Percentiles rank a stretch among this genome's conserved stretches.
Evolutionary conservation across 1,139 yeast species (phyloP).

Genomic region (Pichia sp.): DNA sequence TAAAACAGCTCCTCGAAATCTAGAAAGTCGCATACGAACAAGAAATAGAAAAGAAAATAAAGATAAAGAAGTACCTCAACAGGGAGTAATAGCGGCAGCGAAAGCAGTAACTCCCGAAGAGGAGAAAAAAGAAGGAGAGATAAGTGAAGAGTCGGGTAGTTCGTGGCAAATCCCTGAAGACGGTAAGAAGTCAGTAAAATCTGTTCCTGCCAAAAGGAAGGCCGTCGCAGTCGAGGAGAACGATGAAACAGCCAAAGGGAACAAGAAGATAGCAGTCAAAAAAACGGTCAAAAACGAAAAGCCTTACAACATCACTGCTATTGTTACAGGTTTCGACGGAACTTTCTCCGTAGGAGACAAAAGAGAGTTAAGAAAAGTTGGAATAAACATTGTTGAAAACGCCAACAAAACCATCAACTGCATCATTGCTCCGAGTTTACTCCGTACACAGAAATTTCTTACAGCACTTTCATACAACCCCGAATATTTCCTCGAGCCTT

Average conservation of each 20-base stretch:
- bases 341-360: slow-evolving; percentile 37
- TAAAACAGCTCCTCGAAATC: neutral
- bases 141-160: neutral
- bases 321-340: slow-evolving; percentile 62
- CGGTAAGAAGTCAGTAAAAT: slow-evolving; percentile 2
- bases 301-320: slow-evolving; percentile 41
- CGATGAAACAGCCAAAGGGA: slow-evolving; percentile 9
- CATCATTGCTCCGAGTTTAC: slow-evolving; percentile 69
- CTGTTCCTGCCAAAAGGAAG: slow-evolving; percentile 9
- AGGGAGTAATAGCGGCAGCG: neutral
- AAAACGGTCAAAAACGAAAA: slow-evolving; percentile 10
- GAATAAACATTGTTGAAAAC: slow-evolving; percentile 42
- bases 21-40: neutral
- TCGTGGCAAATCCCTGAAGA: slow-evolving; percentile 12
- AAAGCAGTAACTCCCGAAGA: neutral
- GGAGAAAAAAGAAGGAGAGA: neutral
- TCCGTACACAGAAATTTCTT: slow-evolving; percentile 84
- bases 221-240: neutral
- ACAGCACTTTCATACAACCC: slow-evolving; percentile 39
- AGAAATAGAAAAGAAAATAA: neutral
- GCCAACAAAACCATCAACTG: slow-evolving; percentile 31
- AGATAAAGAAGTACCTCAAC: neutral
- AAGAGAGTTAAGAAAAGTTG: slow-evolving; percentile 35
- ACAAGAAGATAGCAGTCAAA: slow-evolving; percentile 2
- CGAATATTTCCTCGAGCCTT: slow-evolving; percentile 40